Conservation (phyloP, 495 filamentous ascomycete genomes). For the Lasiosphaeriaceae sp. region DNA sequence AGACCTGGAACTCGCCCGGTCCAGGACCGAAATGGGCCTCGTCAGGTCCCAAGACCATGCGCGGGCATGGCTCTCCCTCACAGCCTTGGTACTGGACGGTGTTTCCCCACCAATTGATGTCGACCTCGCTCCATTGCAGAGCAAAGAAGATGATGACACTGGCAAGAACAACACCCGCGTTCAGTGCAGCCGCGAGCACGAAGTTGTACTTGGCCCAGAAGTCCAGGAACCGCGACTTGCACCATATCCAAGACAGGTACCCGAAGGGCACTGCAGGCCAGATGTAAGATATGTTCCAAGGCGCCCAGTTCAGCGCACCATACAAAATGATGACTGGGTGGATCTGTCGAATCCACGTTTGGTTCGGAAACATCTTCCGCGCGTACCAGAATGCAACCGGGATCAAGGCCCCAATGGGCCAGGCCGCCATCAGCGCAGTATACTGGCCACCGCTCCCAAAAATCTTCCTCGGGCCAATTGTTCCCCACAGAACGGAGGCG, state of each 20-base stretch:
- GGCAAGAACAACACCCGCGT: constrained; percentile 31
- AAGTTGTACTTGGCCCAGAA: constrained; percentile 30
- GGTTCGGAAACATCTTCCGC: constrained; percentile 17
- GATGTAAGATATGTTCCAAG: constrained; percentile 33
- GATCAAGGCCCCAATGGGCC: constrained; percentile 31
- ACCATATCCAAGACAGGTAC: constrained; percentile 37
- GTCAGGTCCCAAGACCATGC: constrained; percentile 22
- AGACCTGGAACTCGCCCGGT: constrained; percentile 24
- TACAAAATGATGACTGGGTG: constrained; percentile 34
- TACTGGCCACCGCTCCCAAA: constrained; percentile 36
- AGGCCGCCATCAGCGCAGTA: constrained; percentile 29
- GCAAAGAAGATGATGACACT: constrained; percentile 38
- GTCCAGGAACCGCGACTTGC: constrained; percentile 26
- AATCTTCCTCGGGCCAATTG: constrained; percentile 36
- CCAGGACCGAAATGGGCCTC: constrained; percentile 34
- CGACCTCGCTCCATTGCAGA: constrained; percentile 22
- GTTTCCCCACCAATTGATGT: constrained; percentile 38
- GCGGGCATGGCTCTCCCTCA: constrained; percentile 25
- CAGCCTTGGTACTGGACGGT: constrained; percentile 26
- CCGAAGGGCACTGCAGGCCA: constrained; percentile 32
- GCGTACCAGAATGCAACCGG: constrained; percentile 24
- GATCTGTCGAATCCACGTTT: constrained; percentile 29
- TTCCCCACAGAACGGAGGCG: constrained; percentile 38
- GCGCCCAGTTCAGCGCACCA: constrained; percentile 29
- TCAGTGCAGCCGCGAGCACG: constrained; percentile 33